Conservation (phyloP, 2,329 filamentous ascomycete genomes). For the Talaromyces atroroseus region DNA sequence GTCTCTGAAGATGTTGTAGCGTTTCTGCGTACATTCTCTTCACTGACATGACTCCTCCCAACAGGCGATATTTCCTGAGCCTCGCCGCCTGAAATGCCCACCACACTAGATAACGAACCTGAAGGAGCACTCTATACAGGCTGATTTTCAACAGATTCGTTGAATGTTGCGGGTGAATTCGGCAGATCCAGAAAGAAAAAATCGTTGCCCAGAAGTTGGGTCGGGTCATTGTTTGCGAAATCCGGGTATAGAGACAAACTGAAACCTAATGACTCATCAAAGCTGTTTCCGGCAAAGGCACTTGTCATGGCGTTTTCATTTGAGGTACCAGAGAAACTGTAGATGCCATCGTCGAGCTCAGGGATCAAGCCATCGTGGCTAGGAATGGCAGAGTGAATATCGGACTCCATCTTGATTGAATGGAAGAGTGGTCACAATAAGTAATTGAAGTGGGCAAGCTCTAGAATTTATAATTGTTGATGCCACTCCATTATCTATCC, state of each 20-base stretch:
- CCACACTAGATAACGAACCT: neutral
- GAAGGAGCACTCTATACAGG: constrained; percentile 4
- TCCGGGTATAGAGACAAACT: neutral
- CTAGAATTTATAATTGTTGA: neutral
- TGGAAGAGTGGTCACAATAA: neutral
- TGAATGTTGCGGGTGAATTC: neutral
- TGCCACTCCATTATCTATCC: neutral
- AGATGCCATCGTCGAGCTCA: neutral
- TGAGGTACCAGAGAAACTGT: neutral
- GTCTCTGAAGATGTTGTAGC: constrained; percentile 2
- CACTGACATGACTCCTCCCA: neutral
- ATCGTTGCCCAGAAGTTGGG: neutral
- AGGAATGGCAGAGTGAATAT: neutral
- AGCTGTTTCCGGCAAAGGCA: neutral
- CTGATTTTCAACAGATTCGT: neutral
- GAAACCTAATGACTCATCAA: neutral
- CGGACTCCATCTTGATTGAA: neutral
- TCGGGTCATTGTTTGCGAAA: neutral
- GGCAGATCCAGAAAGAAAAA: neutral
- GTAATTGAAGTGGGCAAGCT: neutral
- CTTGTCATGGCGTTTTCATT: neutral
- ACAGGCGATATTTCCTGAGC: constrained; percentile 1
- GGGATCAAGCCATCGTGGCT: neutral
- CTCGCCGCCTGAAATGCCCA: constrained; percentile 1
- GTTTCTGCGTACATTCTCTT: constrained; percentile 4